Percentiles rank a stretch among this genome's conserved stretches.
phyloP scores from a whole-genome alignment of 2,329 filamentous ascomycete species.

The Rutstroemia sp. region DNA sequence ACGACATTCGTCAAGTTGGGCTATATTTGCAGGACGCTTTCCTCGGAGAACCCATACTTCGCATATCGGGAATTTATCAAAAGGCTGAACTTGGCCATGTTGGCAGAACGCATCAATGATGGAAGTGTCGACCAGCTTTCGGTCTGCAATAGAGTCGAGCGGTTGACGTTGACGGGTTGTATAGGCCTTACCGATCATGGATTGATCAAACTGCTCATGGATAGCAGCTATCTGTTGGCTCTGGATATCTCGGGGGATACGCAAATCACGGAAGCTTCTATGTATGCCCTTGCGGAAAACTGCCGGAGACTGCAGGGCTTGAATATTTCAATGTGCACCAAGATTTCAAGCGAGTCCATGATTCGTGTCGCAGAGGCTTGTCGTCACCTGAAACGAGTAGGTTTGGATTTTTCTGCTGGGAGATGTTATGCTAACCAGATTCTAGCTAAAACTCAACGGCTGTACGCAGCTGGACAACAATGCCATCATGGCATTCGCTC shows the following conservation, averaged over 20 bases:
- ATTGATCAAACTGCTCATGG: slow-evolving; percentile 68
- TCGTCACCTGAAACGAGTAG: slow-evolving; percentile 76
- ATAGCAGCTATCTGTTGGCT: slow-evolving; percentile 75
- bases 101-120: slow-evolving; percentile 73
- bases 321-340: slow-evolving; percentile 82
- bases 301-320: slow-evolving; percentile 83
- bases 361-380: slow-evolving; percentile 74
- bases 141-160: slow-evolving; percentile 84
- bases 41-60: slow-evolving; percentile 69
- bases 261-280: slow-evolving; percentile 73
- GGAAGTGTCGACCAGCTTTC: slow-evolving; percentile 78
- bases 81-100: slow-evolving; percentile 77
- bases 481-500: slow-evolving; percentile 77
- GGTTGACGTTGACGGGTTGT: slow-evolving; percentile 88
- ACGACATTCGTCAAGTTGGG: slow-evolving; percentile 77
- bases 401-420: slow-evolving; percentile 23
- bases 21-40: slow-evolving; percentile 73
- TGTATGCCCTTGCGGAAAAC: slow-evolving; percentile 69
- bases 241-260: slow-evolving; percentile 81
- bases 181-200: slow-evolving; percentile 76
- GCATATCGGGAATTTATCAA: slow-evolving; percentile 86
- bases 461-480: slow-evolving; percentile 78
- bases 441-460: slow-evolving; percentile 85
- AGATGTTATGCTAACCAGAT: slow-evolving; percentile 12
- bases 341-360: slow-evolving; percentile 81